Percentiles rank a stretch among this genome's conserved stretches.
These are phyloP conservation scores for Phaeosphaeria sp. DNA, from an alignment of 2,329 filamentous ascomycete genomes.

Conservation along the genomic window DNA sequence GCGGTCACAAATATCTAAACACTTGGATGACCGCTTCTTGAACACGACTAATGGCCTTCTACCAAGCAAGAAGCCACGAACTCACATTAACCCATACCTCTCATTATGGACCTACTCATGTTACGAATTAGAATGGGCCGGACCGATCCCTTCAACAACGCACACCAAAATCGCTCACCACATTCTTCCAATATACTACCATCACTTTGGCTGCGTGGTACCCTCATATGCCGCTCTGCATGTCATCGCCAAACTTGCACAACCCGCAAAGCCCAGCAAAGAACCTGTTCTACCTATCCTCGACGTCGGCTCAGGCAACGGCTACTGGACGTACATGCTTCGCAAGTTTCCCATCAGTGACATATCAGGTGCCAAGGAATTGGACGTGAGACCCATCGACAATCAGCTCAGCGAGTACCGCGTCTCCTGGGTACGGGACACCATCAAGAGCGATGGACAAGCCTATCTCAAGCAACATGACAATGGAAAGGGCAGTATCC, in stretches of 20 bases:
- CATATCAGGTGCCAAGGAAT: slow-evolving; percentile 59
- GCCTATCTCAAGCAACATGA: slow-evolving; percentile 58
- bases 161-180: slow-evolving; percentile 67
- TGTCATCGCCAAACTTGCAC: slow-evolving; percentile 62
- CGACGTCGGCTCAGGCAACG: slow-evolving; percentile 74
- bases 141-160: slow-evolving; percentile 62
- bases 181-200: slow-evolving; percentile 74
- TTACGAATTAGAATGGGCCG: slow-evolving; percentile 69
- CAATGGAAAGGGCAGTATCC: slow-evolving; percentile 61
- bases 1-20: slow-evolving; percentile 61
- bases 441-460: slow-evolving; percentile 65
- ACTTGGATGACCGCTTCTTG: slow-evolving; percentile 63
- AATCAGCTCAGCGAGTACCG: slow-evolving; percentile 73
- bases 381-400: slow-evolving; percentile 68
- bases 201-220: slow-evolving; percentile 77
- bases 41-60: slow-evolving; percentile 34
- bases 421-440: slow-evolving; percentile 72
- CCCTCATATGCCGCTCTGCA: slow-evolving; percentile 71
- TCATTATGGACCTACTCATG: slow-evolving; percentile 72
- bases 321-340: slow-evolving; percentile 78
- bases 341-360: slow-evolving; percentile 69
- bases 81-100: slow-evolving; percentile 68
- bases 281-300: slow-evolving; percentile 59
- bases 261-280: slow-evolving; percentile 37
- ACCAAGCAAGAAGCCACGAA: slow-evolving; percentile 51